phyloP scores from a whole-genome alignment of 2,329 filamentous ascomycete genomes.

The Gnomoniopsis sp. region DNA sequence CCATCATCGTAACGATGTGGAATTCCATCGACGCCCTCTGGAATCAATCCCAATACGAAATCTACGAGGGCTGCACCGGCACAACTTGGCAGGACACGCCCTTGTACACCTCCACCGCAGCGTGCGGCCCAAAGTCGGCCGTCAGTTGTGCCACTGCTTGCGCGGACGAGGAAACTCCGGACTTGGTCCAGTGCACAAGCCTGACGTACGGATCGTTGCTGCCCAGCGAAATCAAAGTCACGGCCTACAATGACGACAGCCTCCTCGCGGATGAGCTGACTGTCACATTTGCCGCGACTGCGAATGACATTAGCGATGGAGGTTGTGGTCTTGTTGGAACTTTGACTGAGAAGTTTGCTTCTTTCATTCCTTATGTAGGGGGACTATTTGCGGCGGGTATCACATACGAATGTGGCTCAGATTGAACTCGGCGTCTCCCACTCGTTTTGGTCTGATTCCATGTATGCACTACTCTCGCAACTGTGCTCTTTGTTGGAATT shows the following conservation, averaged over 20 bases:
- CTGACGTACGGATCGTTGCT: constrained; percentile 18
- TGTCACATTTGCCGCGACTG: constrained; percentile 12
- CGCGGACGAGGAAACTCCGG: not conserved
- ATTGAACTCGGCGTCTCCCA: too few species aligned
- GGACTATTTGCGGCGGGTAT: constrained; percentile 5
- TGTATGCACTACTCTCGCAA: too few species aligned
- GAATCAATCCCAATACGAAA: constrained; percentile 15
- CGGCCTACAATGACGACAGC: constrained; percentile 16
- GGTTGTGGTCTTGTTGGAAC: constrained; percentile 4
- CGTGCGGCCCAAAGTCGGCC: not conserved
- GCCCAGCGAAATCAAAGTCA: constrained; percentile 17
- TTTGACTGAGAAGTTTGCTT: not conserved
- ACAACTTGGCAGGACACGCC: constrained; percentile 16
- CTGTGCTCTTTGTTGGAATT: too few species aligned
- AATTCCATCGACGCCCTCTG: constrained; percentile 11
- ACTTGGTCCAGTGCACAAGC: constrained; percentile 14
- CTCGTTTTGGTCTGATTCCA: too few species aligned
- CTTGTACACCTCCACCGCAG: not conserved
- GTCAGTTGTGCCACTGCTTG: not conserved
- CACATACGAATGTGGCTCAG: not conserved
- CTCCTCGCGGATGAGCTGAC: constrained; percentile 19
- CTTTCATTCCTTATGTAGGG: not conserved
- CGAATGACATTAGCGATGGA: constrained; percentile 3
- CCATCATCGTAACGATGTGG: constrained; percentile 17
- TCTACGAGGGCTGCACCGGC: constrained; percentile 17